These are phyloP conservation scores for Malus hybrid DNA, from an alignment of 331 rosid species.

Conservation along the genomic window DNA sequence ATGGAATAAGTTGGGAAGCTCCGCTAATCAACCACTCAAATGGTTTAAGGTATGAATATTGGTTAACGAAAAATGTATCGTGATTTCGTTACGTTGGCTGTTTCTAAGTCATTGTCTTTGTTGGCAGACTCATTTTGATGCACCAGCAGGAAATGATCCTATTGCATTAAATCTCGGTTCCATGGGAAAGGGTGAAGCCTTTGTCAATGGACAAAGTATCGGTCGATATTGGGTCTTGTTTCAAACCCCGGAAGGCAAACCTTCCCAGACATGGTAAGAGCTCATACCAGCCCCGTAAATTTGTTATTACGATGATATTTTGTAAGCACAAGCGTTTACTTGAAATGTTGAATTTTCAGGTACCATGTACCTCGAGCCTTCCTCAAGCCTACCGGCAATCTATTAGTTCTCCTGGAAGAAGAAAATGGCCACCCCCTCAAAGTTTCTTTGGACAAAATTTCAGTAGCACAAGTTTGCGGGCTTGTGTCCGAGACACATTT, in stretches of 20 bases:
- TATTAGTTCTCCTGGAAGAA: constrained; percentile 66
- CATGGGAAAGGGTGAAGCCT: constrained; percentile 81
- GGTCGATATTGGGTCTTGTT: constrained; percentile 90
- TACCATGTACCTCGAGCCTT: constrained; percentile 74
- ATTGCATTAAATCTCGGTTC: constrained; percentile 62
- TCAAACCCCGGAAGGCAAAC: constrained; percentile 47
- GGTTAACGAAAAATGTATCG: background rate
- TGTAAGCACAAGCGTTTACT: background rate
- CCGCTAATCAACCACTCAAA: constrained; percentile 44
- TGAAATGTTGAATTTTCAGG: constrained; percentile 31
- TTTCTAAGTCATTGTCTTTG: background rate
- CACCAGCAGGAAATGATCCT: constrained; percentile 64
- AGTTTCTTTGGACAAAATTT: constrained; percentile 26
- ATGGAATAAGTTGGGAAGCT: constrained; percentile 43
- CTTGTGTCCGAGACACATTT: constrained; percentile 31
- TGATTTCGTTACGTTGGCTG: background rate
- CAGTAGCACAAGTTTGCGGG: constrained; percentile 23
- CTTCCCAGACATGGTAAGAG: constrained; percentile 76
- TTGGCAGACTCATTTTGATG: constrained; percentile 57
- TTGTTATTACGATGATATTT: background rate
- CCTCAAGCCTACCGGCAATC: constrained; percentile 55
- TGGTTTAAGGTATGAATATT: constrained; percentile 66
- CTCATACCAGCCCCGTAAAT: background rate
- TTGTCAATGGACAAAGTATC: constrained; percentile 70
- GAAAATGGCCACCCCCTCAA: constrained; percentile 56